Evolutionary conservation across 176 grass and related monocot genomes (phyloP), one percentile per base, ranked within the genome.

Genomic region (bread wheat (Triticum aestivum)): DNA sequence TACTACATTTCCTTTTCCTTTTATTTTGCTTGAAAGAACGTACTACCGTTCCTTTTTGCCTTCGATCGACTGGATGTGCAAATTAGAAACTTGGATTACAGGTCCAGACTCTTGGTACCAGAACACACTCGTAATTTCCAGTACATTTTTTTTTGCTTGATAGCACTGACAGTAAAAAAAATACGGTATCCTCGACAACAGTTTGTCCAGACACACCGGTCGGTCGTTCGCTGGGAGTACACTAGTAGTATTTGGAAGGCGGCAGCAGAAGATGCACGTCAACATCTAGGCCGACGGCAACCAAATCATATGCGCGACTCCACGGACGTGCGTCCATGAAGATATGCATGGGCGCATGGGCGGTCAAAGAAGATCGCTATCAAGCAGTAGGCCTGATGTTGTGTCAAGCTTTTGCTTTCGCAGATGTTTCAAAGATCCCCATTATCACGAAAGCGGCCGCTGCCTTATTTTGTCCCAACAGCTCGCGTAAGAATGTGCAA

Each of bases 321-420:
- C 42, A 45, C 10, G 67, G 45, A 85, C 51, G 70, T 35, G 10
- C 69, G 81, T 75, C 68, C 8, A 73, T 45, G 41, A 74, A 14
- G 71, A 74, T 49, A 75, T 49, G 27, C 65, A 68, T 14, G 33
- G 9, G 15, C 39, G 24, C 64, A 66, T 14, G 33, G 9, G n/a
- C 32, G 51, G 76, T 91, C 81, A 87, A 84, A 75, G 83, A 87
- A 54, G 51, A 9, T 66, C 56, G 72, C 15, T 15, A n/a, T 63
- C 89, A n/a, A 52, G 84, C 85, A 74, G 9, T 21, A 18, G 78
- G 73, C 21, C 45, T 81, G 75, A 13, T 78, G 77, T 65, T 42
- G 89, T 64, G 82, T 85, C 86, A 71, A 91, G 79, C 17, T 77
- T 87, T 87, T 63, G 71, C 86, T 88, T 88, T 85, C 77, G 3